phyloP scores from a whole-genome alignment of 306 rosid species.

The Datisca glomerata region DNA sequence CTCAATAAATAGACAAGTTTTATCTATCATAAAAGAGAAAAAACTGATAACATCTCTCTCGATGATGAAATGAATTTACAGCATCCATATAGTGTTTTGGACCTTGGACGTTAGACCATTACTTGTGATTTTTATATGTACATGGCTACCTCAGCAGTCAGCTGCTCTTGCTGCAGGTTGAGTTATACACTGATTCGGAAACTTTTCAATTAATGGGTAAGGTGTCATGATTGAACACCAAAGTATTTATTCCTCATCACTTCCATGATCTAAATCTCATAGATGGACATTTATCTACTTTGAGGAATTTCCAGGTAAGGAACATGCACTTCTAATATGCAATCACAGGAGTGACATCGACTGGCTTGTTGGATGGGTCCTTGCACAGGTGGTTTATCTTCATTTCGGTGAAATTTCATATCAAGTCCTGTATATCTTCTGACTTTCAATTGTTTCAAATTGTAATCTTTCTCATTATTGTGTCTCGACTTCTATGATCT shows the following conservation, averaged over 20 bases:
- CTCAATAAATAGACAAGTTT: too few species aligned
- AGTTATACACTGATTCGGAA: constrained; percentile 51
- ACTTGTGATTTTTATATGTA: too few species aligned
- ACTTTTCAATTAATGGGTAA: constrained; percentile 54
- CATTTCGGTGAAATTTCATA: neutral
- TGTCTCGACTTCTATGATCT: neutral
- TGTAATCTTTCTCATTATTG: too few species aligned
- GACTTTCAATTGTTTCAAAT: too few species aligned
- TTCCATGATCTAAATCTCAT: neutral
- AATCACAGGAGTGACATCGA: constrained; percentile 90
- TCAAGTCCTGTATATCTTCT: too few species aligned
- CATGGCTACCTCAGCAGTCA: too few species aligned
- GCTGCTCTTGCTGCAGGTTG: constrained; percentile 61
- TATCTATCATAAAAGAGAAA: too few species aligned
- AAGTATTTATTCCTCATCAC: neutral
- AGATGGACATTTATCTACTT: neutral
- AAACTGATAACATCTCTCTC: too few species aligned
- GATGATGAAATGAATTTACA: too few species aligned
- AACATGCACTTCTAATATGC: constrained; percentile 71
- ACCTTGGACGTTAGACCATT: too few species aligned
- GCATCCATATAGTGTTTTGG: too few species aligned
- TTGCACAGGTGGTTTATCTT: constrained; percentile 64
- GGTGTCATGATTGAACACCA: constrained; percentile 16
- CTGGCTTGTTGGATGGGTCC: constrained; percentile 93
- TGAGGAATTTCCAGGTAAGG: constrained; percentile 49